These are phyloP conservation scores for Ophiostoma quercus DNA, from an alignment of 2,329 filamentous ascomycete species.

Conservation along the genomic window DNA sequence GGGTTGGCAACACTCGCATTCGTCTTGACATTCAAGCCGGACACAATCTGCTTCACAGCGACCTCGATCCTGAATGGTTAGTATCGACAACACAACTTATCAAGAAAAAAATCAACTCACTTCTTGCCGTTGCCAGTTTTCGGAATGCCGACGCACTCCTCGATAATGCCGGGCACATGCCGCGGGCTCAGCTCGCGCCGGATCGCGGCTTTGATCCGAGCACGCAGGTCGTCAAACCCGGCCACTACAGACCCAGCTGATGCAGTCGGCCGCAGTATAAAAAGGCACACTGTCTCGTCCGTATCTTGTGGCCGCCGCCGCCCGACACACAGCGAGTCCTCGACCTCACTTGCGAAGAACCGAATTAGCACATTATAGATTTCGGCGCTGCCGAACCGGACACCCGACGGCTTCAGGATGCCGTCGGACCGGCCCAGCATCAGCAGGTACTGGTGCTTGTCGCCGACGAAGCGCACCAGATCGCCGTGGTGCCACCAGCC, in stretches of 20 bases:
- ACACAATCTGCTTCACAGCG: conserved; percentile 92
- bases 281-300: conserved; percentile 84
- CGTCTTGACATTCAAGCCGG: conserved; percentile 78
- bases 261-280: conserved; percentile 57
- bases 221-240: conserved; percentile 56
- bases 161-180: conserved; percentile 80
- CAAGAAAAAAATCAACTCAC: conserved; percentile 44
- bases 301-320: conserved; percentile 63
- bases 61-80: conserved; percentile 68
- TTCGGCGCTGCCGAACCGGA: conserved; percentile 88
- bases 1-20: conserved; percentile 92
- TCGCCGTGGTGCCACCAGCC: conserved; percentile 91
- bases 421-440: conserved; percentile 94
- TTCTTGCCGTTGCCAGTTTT: conserved; percentile 96
- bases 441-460: conserved; percentile 65
- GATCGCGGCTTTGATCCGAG: conserved; percentile 61
- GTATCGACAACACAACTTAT: neutral
- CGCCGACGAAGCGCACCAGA: conserved; percentile 65
- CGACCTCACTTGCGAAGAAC: conserved; percentile 71
- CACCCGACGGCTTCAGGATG: conserved; percentile 84
- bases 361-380: conserved; percentile 92
- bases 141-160: conserved; percentile 78
- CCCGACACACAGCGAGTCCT: conserved; percentile 85
- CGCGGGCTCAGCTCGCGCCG: conserved; percentile 76
- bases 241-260: conserved; percentile 48